These are phyloP conservation scores for Clarkia xantiana DNA, from an alignment of 345 rosid species.

Conservation along the genomic window DNA sequence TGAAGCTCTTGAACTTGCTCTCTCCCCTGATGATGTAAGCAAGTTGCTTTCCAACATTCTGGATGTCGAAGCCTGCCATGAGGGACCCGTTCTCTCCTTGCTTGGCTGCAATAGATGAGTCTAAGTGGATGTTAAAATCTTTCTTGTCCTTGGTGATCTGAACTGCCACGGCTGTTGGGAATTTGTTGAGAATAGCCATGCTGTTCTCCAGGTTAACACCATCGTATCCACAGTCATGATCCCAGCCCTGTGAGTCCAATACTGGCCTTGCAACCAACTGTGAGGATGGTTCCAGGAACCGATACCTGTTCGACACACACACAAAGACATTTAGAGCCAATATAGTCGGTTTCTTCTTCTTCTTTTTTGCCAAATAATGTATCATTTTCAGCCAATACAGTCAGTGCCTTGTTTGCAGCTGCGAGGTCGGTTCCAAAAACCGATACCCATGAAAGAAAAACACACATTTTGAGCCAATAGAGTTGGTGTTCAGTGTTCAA, in stretches of 20 bases:
- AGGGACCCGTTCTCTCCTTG: constrained; percentile 73
- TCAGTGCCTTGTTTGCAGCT: too few relatives aligned
- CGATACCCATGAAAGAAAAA: too few relatives aligned
- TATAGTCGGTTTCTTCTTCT: not conserved
- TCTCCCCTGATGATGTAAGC: constrained; percentile 77
- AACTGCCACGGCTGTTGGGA: constrained; percentile 63
- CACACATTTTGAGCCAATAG: too few relatives aligned
- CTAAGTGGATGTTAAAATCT: constrained; percentile 84
- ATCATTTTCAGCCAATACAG: too few relatives aligned
- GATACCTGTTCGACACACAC: constrained; percentile 23
- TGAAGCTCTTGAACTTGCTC: constrained; percentile 67
- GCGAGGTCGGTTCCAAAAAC: too few relatives aligned
- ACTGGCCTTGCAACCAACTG: constrained; percentile 86
- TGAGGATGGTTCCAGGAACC: constrained; percentile 74
- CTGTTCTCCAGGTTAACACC: constrained; percentile 75
- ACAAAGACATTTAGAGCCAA: not conserved
- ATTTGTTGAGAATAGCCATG: constrained; percentile 42
- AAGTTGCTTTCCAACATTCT: constrained; percentile 84
- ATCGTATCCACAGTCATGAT: constrained; percentile 95
- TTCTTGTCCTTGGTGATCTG: constrained; percentile 95
- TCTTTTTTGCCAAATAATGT: too few relatives aligned
- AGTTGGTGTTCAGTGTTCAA: too few relatives aligned
- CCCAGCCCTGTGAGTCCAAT: constrained; percentile 91
- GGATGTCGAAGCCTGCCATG: constrained; percentile 96
- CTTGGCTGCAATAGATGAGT: constrained; percentile 70